Base-by-base conservation (phyloP, 176 grass and related monocot species). In the Carex littledalei region DNA sequence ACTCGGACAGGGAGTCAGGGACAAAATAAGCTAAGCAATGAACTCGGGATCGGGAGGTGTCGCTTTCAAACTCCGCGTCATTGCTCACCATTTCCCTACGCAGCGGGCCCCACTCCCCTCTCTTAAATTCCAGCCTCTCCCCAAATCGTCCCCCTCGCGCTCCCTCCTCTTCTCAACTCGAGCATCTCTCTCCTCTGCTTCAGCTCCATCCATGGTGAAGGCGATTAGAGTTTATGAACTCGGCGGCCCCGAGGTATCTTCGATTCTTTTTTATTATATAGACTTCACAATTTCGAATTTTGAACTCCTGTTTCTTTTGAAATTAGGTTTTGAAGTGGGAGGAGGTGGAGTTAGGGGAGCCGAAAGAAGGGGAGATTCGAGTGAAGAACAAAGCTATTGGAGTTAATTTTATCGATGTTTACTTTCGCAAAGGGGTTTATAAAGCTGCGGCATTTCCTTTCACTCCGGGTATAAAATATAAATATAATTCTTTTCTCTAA, bases 321-420 rank as follows among this genome's bases (percentile, higher is more conserved):
- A 4, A 71, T 52, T 61, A 89, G 89, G 87, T 90, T 29, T 68
- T 90, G 82, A 94, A 73, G 50, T 94, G 90, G 92, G 92, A 91
- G 84, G 92, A 90, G 9, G 80, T 94, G 75, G 92, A 88, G 77
- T 49, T 94, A 32, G 86, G 90, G 43, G 92, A 94, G 69, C 92
- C 88, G 13, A 90, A 85, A 41, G 90, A 91, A 67, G 92, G 92
- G 49, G 92, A 94, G 81, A 92, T 94, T 39, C 75, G 88, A 62
- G 90, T 94, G 43, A 90, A 86, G 84, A 94, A 91, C 76, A 94
- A 90, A 59, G 88, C 86, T 50, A 88, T 94, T 4, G 92, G 92
- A n/a, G 92, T 90, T 71, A 94, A 94, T 32, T 94, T 87, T 57
- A 91, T 94, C 39, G 92, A 94, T 83, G 47, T 88, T 24, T 94